phyloP scores from a whole-genome alignment of 2,329 filamentous ascomycete species.

The Aspergillus intermedius region DNA sequence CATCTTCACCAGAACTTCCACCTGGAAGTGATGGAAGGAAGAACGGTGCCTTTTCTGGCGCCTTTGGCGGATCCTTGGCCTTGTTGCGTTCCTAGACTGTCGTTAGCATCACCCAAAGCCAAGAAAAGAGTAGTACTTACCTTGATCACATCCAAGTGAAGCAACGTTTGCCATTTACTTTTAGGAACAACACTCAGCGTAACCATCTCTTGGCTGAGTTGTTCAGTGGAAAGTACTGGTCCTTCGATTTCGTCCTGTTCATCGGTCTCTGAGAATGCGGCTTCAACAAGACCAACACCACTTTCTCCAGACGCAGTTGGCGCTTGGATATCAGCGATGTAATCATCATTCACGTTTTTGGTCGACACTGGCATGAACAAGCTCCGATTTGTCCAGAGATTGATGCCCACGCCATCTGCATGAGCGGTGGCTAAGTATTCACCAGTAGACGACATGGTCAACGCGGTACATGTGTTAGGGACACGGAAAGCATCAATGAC shows the following conservation, averaged over 20 bases:
- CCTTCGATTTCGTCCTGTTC: slow-evolving; percentile 45
- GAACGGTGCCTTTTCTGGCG: slow-evolving; percentile 90
- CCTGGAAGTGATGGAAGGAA: slow-evolving; percentile 59
- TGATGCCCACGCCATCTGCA: slow-evolving; percentile 76
- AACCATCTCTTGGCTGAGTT: slow-evolving; percentile 74
- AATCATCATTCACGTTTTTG: slow-evolving; percentile 71
- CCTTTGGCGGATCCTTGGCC: slow-evolving; percentile 83
- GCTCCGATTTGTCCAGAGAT: slow-evolving; percentile 90
- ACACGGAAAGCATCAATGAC: slow-evolving; percentile 86
- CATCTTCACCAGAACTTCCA: slow-evolving; percentile 19
- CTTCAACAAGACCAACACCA: slow-evolving; percentile 67
- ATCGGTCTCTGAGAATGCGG: slow-evolving; percentile 59
- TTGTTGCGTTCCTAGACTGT: slow-evolving; percentile 71
- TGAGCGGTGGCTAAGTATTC: slow-evolving; percentile 91
- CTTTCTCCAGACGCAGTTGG: slow-evolving; percentile 80
- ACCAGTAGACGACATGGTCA: slow-evolving; percentile 82
- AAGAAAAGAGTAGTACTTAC: slow-evolving; percentile 19
- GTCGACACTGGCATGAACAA: slow-evolving; percentile 86
- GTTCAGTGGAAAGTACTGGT: slow-evolving; percentile 58
- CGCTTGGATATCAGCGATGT: slow-evolving; percentile 58
- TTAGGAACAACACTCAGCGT: slow-evolving; percentile 86
- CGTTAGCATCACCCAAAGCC: slow-evolving; percentile 8
- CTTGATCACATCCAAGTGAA: slow-evolving; percentile 84
- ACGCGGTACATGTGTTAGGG: slow-evolving; percentile 68
- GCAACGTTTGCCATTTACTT: slow-evolving; percentile 85